Base-by-base conservation (phyloP, 192 early-diverging fungal species). In the Linnemannia schmuckeri region DNA sequence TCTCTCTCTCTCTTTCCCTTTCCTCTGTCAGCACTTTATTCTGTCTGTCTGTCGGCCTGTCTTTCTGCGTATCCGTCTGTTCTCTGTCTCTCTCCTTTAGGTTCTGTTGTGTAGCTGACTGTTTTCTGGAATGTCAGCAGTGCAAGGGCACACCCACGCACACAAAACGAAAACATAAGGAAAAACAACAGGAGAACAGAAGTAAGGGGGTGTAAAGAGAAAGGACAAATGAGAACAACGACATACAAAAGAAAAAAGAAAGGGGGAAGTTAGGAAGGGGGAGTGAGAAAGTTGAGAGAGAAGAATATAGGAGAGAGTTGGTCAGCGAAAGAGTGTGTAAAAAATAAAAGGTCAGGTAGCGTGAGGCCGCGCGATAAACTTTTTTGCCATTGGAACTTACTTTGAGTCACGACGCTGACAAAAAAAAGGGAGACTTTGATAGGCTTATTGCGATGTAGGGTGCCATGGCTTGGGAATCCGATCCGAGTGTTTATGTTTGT, bases 111-210 rank as follows among this genome's bases (percentile, higher is more conserved):
- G n/a, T n/a, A 41, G n/a, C 40, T 71, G 27, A 33, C 27, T 66
- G 61, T 30, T 74, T 17, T 66, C 61, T 66, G 61, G 61, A 66
- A 66, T 66, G 27, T 66, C 61, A 66, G 61, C 61, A 66, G 61
- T 66, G 30, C 27, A 66, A 66, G 61, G 61, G 30, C 10, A 30
- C 27, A 3, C 57, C 2, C 55, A 30, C 27, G 12, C n/a, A 30
- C 61, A 33, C 12, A 13, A n/a, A 30, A 63, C 61, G 27, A 63
- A 30, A 63, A 27, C 55, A 27, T 3, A 57, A 57, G 27, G n/a
- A 27, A 6, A n/a, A 27, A 6, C n/a, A 57, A 57, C 22, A 57
- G 7, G 54, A 55, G 54, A 24, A n/a, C 22, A 57, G 33, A 66
- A 66, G 27, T 27, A 66, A 66, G 27, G 61, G 61, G 61, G n/a